phyloP scores from a whole-genome alignment of 1,284 basidiomycete genomes.

The Sphaerobolus stellatus region DNA sequence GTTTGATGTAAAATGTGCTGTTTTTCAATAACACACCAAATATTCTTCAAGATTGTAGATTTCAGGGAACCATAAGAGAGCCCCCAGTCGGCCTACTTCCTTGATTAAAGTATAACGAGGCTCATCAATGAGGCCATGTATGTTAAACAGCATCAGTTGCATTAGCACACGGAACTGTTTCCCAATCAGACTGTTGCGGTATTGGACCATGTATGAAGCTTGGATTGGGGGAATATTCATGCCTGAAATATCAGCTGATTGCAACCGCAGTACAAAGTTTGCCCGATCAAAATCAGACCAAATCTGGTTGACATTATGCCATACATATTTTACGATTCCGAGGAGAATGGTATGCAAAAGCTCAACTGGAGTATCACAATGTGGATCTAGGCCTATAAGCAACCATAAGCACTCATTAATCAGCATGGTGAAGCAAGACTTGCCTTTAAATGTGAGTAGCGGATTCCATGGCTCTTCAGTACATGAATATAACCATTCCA shows the following conservation, averaged over 20 bases:
- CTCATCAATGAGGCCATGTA: slow-evolving; percentile 20
- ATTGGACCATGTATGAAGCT: slow-evolving; percentile 26
- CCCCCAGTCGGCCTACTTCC: slow-evolving; percentile 16
- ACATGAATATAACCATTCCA: no score
- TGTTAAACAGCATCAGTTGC: slow-evolving; percentile 22
- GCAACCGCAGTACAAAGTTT: no score
- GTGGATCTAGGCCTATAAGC: no score
- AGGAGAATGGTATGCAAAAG: slow-evolving; percentile 28
- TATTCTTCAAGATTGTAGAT: slow-evolving; percentile 18
- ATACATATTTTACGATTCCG: slow-evolving; percentile 28
- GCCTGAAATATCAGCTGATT: slow-evolving; percentile 10
- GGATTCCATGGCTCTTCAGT: no score
- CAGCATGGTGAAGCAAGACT: no score
- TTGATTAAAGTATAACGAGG: slow-evolving; percentile 16
- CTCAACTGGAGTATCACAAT: slow-evolving; percentile 25
- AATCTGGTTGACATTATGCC: slow-evolving; percentile 4
- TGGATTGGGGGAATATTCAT: slow-evolving; percentile 20
- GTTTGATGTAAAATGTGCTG: neutral
- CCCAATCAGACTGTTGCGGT: slow-evolving; percentile 26
- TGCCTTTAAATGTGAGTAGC: no score
- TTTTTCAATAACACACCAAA: slow-evolving; percentile 9
- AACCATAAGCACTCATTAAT: no score
- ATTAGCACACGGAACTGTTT: slow-evolving; percentile 29
- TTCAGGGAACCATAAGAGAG: slow-evolving; percentile 24
- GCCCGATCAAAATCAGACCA: neutral